A percentile compares a stretch with the other conserved stretches of the same genome.
These are phyloP conservation scores for Coemansia sp. DNA, from an alignment of 192 early-diverging fungal species.

Conservation along the genomic window DNA sequence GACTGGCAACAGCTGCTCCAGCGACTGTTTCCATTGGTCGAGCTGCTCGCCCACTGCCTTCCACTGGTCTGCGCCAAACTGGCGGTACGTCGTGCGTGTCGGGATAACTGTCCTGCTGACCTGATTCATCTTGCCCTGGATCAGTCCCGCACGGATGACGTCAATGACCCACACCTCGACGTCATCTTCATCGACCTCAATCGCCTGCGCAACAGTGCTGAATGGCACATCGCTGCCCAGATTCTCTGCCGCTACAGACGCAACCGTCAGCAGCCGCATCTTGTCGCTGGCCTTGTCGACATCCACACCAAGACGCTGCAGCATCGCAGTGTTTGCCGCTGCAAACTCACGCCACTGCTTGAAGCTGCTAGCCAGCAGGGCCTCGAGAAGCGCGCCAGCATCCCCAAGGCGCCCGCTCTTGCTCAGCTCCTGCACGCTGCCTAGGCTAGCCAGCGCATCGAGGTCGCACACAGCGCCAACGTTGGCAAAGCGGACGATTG, in stretches of 20 bases:
- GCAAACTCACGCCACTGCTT: constrained; percentile 54
- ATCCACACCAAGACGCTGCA: constrained; percentile 58
- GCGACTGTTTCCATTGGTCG: constrained; percentile 74
- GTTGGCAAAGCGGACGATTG: constrained; percentile 66
- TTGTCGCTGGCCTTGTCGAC: constrained; percentile 66
- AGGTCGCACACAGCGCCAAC: constrained; percentile 73
- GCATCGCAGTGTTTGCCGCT: constrained; percentile 52
- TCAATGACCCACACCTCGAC: constrained; percentile 97
- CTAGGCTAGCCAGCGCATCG: constrained; percentile 69
- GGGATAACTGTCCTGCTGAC: constrained; percentile 75
- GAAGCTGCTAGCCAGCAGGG: constrained; percentile 36
- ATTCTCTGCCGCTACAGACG: constrained; percentile 70
- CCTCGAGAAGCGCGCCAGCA: constrained; percentile 62
- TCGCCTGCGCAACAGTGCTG: constrained; percentile 65
- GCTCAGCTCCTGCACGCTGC: constrained; percentile 66
- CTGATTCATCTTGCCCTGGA: constrained; percentile 96
- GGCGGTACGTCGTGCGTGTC: constrained; percentile 80
- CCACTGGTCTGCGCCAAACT: constrained; percentile 85
- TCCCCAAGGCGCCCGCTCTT: constrained; percentile 66
- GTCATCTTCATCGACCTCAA: constrained; percentile 73
- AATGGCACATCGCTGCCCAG: constrained; percentile 72
- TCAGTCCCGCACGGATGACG: constrained; percentile 84
- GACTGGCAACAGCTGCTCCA: constrained; percentile 82
- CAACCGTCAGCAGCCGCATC: constrained; percentile 84
- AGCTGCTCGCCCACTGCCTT: constrained; percentile 64